Evolutionary conservation across 2,329 filamentous ascomycete genomes (phyloP), one percentile per base, ranked within the genome.

Genomic region (Monilinia fructigena): DNA sequence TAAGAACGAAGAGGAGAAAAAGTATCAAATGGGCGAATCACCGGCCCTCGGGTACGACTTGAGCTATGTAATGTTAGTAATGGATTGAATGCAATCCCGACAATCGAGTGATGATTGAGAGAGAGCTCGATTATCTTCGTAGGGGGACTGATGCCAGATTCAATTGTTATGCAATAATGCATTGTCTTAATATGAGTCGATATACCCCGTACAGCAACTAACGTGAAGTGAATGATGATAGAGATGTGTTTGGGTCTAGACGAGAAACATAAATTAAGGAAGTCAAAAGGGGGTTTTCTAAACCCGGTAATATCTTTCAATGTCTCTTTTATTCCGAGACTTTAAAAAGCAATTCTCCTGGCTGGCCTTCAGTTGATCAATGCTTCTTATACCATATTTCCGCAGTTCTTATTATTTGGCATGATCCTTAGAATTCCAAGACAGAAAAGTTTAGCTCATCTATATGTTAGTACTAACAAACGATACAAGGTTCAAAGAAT

Each of bases 1-100:
- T 35, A 35, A 28, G 53, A 38, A 14, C 14, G 20, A 14, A 38
- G 53, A 45, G 55, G 23, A 45, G 8, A 28, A 58, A 10, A 31
- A 8, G 8, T 20, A 38, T 38, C 18, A 50, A 18, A 16, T 61
- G 47, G 10, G 16, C 2, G 20, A 52, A 61, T 61, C 58, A 61
- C 28, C 45, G n/a, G 45, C 38, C 47, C 50, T 52, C 58, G 20
- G 28, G 47, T 50, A 61, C 45, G 14, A 61, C 28, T 38, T 38
- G 28, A n/a, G 58, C 58, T 50, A 45, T 50, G 58, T 48, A 61
- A 3, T 14, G n/a, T 61, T 50, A 12, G 58, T 18, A 50, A 61
- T 48, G 20, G 56, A 48, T 23, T 59, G 3, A 35, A 28, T 16
- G 11, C 42, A 48, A 35, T 59, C 28, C 45, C 42, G 58, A 60